phyloP scores from a whole-genome alignment of 2,329 filamentous ascomycete genomes.

The Macrophomina tecta region DNA sequence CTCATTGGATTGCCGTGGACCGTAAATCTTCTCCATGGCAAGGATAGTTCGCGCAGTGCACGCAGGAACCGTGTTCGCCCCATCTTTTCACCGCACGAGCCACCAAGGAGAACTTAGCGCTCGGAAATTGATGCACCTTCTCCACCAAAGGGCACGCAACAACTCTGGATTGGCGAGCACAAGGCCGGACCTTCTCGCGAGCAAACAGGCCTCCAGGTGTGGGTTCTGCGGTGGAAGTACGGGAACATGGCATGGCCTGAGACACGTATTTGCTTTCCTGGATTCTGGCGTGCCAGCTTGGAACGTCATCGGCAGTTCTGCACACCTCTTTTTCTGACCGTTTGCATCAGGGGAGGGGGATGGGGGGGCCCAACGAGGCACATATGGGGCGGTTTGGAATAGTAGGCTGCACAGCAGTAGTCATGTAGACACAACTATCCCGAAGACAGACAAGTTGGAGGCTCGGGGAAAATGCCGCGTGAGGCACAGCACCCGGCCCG shows the following conservation, averaged over 20 bases:
- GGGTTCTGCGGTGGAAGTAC: background rate
- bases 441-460: background rate
- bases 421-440: background rate
- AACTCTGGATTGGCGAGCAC: background rate
- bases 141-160: background rate
- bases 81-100: constrained; percentile 7
- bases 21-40: constrained; percentile 1
- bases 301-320: no score
- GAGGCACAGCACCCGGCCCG: background rate
- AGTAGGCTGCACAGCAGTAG: background rate
- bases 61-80: constrained; percentile 17
- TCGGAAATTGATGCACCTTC: constrained; percentile 2
- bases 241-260: background rate
- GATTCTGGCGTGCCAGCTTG: background rate
- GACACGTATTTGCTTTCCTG: background rate
- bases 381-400: no score
- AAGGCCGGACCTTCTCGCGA: background rate
- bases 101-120: background rate
- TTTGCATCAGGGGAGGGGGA: no score
- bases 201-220: background rate
- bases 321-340: no score
- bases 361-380: no score
- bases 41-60: background rate
- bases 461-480: background rate
- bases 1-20: background rate